Conservation (phyloP, 2,329 filamentous ascomycete genomes). For the Ophiostoma australiae region DNA sequence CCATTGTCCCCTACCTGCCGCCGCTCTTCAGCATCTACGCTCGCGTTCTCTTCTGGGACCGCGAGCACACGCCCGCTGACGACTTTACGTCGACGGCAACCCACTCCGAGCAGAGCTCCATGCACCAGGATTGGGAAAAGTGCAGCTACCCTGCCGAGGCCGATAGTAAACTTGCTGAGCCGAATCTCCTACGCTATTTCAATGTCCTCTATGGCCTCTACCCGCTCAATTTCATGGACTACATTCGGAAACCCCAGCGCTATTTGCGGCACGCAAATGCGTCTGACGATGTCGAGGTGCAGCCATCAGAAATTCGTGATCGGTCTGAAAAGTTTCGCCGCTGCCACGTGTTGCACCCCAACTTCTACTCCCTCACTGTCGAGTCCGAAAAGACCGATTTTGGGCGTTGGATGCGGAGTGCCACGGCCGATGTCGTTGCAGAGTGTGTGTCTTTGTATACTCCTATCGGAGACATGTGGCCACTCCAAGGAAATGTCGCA, state of each 20-base stretch:
- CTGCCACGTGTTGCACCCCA: slow-evolving; percentile 72
- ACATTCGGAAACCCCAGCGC: slow-evolving; percentile 74
- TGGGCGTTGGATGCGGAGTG: slow-evolving; percentile 72
- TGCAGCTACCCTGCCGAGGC: slow-evolving; percentile 53
- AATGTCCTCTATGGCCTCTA: slow-evolving; percentile 79
- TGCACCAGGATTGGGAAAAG: slow-evolving; percentile 57
- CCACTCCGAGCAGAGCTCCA: slow-evolving; percentile 15
- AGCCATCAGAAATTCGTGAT: slow-evolving; percentile 70
- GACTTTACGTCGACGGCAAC: slow-evolving; percentile 22
- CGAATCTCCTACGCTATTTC: slow-evolving; percentile 69
- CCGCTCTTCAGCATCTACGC: slow-evolving; percentile 78
- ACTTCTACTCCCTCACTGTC: slow-evolving; percentile 73
- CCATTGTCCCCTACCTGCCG: slow-evolving; percentile 62
- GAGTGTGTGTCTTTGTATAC: slow-evolving; percentile 68
- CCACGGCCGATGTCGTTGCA: slow-evolving; percentile 72
- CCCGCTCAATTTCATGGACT: slow-evolving; percentile 80
- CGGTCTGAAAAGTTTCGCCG: slow-evolving; percentile 70
- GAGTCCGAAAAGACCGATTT: slow-evolving; percentile 74
- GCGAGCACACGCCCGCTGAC: slow-evolving; percentile 43
- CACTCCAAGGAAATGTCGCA: neutral
- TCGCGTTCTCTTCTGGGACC: slow-evolving; percentile 73
- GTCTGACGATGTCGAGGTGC: slow-evolving; percentile 69
- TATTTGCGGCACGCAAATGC: slow-evolving; percentile 71
- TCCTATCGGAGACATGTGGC: slow-evolving; percentile 27
- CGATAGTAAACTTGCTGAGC: slow-evolving; percentile 55